Base-by-base conservation (phyloP, 106 monocot genomes). In the Iris macrosiphon region DNA sequence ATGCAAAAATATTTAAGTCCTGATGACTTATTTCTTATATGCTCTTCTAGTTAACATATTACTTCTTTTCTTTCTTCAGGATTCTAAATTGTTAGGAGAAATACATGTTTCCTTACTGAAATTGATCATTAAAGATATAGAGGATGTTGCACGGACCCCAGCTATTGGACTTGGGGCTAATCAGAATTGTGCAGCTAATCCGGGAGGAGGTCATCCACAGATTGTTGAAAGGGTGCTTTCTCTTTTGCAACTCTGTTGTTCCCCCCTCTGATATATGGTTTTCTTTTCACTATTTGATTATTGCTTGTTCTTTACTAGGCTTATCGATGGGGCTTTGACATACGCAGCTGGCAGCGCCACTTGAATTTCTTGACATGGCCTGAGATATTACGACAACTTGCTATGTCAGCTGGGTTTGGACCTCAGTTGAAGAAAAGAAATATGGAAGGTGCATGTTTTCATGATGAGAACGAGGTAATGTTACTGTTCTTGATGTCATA, bases 251-350 rank as follows among this genome's bases (percentile, higher is more conserved):
- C 7, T 49, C 1, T 18, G 31, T 14, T 53, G 39, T 8, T 51
- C 34, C 48, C 34, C 11, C 22, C 0, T n/a, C n/a, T n/a, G n/a
- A n/a, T n/a, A n/a, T n/a, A n/a, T n/a, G n/a, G n/a, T n/a, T n/a
- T n/a, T n/a, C n/a, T n/a, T n/a, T 35, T 35, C 34, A 35, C 10
- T 35, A 19, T n/a, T 14, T 17, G 17, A 25, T 12, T 12, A 59
- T 15, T 44, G 17, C 15, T 6, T n/a, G 43, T 56, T 56, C 14
- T 67, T 8, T 59, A 24, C 56, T 71, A 98, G 96, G 96, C 96
- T 53, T 86, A 90, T 73, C 76, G 72, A 48, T 98, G 96, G 96
- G 96, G 96, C 16, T 98, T 98, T 38, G 77, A 83, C 60, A 98
- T 98, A 61, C 41, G 72, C 55, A 75, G 83, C 41, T 98, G 96